Conservation (phyloP, 768 basidiomycete genomes). For the Asterophora parasitica region DNA sequence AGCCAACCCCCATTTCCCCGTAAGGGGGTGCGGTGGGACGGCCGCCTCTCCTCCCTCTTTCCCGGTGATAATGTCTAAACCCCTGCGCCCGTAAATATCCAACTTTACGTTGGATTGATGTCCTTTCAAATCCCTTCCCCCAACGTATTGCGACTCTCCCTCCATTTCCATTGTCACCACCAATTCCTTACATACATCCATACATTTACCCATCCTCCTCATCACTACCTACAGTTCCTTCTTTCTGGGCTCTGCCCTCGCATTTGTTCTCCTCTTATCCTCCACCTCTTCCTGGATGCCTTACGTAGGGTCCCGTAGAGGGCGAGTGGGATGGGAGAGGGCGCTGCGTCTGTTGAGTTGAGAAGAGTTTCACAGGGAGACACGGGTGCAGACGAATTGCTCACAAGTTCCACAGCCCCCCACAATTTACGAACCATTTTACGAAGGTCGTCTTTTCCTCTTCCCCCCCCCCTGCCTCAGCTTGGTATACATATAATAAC, state of each 20-base stretch:
- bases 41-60: conserved; percentile 20
- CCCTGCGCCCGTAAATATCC: conserved; percentile 29
- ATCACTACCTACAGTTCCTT: conserved; percentile 14
- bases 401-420: conserved; percentile 1
- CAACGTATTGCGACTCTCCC: conserved; percentile 19
- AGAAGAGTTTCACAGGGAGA: conserved; percentile 12
- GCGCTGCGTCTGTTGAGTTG: conserved; percentile 46
- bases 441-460: conserved; percentile 5
- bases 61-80: conserved; percentile 16
- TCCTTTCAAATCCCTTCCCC: conserved; percentile 9
- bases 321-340: conserved; percentile 70
- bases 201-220: conserved; percentile 12
- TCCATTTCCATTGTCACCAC: conserved; percentile 1
- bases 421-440: conserved; percentile 10
- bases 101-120: conserved; percentile 14
- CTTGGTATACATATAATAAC: conserved; percentile 9
- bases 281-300: conserved; percentile 43
- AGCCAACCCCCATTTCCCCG: conserved; percentile 18
- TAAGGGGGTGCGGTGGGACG: conserved; percentile 10
- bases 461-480: too few species aligned
- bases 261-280: conserved; percentile 65
- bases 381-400: not conserved
- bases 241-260: conserved; percentile 17
- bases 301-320: conserved; percentile 31
- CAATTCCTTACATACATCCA: conserved; percentile 7